phyloP scores from a whole-genome alignment of 129 eudicot species.

The Apium graveolens region DNA sequence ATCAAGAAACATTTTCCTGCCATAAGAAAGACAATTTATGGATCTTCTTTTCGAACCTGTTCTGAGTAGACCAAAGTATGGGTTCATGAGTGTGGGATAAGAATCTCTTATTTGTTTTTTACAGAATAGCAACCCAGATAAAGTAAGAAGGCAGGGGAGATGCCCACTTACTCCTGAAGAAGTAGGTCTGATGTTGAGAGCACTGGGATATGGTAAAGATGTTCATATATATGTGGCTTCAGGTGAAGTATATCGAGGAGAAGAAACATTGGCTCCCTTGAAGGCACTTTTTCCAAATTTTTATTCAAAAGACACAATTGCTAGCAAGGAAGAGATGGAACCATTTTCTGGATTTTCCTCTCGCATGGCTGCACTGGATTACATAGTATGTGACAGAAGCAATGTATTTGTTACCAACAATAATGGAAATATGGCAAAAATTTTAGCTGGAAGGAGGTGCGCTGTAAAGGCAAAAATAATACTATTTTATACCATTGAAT shows the following conservation, averaged over 20 bases:
- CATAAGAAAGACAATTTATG: background rate
- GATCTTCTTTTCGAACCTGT: background rate
- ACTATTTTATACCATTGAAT: background rate
- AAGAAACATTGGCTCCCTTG: conserved; percentile 74
- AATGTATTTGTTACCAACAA: conserved; percentile 79
- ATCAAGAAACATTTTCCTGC: background rate
- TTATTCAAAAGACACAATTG: conserved; percentile 69
- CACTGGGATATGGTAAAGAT: conserved; percentile 66
- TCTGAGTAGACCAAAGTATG: background rate
- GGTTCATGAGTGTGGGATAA: background rate
- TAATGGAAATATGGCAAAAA: conserved; percentile 89
- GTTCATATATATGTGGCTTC: conserved; percentile 80
- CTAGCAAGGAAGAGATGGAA: conserved; percentile 58
- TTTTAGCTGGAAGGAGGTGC: conserved; percentile 80
- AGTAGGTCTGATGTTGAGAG: conserved; percentile 85
- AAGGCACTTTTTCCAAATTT: conserved; percentile 80
- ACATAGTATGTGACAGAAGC: conserved; percentile 79
- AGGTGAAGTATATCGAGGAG: conserved; percentile 89
- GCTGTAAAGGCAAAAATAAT: background rate
- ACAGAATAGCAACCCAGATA: conserved; percentile 70
- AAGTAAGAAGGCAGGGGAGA: conserved; percentile 80
- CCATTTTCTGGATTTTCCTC: conserved; percentile 71
- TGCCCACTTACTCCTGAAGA: conserved; percentile 96
- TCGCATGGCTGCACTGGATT: conserved; percentile 93
- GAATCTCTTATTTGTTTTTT: conserved; percentile 17